Base-by-base conservation (phyloP, 768 basidiomycete species). In the Daedaleopsis sinensis region DNA sequence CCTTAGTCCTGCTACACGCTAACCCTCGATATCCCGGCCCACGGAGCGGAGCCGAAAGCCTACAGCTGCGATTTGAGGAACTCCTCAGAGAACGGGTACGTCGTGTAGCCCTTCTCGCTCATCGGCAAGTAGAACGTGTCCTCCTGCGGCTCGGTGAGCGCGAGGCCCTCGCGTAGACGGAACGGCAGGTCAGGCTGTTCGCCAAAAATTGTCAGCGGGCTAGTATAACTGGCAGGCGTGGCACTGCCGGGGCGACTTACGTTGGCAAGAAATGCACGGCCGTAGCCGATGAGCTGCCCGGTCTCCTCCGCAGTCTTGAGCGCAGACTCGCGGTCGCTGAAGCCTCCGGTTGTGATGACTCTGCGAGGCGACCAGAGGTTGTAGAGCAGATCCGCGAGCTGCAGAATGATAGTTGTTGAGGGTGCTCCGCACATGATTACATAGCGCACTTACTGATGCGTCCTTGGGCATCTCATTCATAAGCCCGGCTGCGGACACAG, bases 181-280 rank as follows among this genome's bases (percentile, higher is more conserved):
- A 63, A 59, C 0, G 76, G 76, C 11, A 82, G 72, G 63, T 82
- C 80, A 16, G 80, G 80, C 79, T 82, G 46, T 10, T 7, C n/a
- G 15, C 5, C 15, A 21, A 18, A 23, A 32, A 32, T 7, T 32
- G 27, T 3, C 27, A 13, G 32, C 15, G 46, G 21, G 1, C 27
- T 32, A 32, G 27, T n/a, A 32, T 7, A n/a, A n/a, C n/a, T n/a
- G n/a, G n/a, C n/a, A n/a, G n/a, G n/a, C n/a, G n/a, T n/a, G n/a
- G 27, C 8, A 18, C 16, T n/a, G 13, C 43, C 15, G 37, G n/a
- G 8, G 23, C 21, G 6, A 44, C 62, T 50, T 39, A 79, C 78
- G 57, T 71, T 70, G 11, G 72, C 51, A 16, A 70, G 60, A 60
- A 67, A 73, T 32, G 55, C 53, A 4, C 67, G 56, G 1, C 65